Percentiles rank a stretch among this genome's conserved stretches.
Conservation (phyloP, 2,329 filamentous ascomycete species). For the Aspergillus intermedius region DNA sequence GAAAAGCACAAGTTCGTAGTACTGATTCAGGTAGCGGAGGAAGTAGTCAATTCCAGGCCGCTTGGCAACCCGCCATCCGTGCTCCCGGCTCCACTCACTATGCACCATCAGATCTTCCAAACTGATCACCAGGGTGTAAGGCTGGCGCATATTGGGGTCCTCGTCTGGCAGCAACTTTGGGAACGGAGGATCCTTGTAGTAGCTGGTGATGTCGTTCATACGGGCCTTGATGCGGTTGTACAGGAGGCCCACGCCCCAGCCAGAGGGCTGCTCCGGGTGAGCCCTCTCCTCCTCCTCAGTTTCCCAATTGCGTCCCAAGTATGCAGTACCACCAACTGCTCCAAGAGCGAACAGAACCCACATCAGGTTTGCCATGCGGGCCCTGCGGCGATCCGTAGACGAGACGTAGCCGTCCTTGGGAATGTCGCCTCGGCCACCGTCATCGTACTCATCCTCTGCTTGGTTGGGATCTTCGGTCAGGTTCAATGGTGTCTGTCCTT, state of each 20-base stretch:
- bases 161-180: conserved; percentile 73
- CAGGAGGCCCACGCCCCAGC: conserved; percentile 69
- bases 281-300: conserved; percentile 61
- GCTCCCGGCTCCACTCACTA: conserved; percentile 87
- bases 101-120: conserved; percentile 91
- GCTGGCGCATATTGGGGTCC: conserved; percentile 71
- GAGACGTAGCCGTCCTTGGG: conserved; percentile 81
- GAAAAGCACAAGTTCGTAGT: conserved; percentile 96
- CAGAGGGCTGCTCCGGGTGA: conserved; percentile 68
- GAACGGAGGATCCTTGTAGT: conserved; percentile 95
- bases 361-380: conserved; percentile 67
- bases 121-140: conserved; percentile 87
- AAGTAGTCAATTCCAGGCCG: conserved; percentile 96
- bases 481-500: conserved; percentile 38
- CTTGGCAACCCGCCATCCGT: conserved; percentile 94
- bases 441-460: conserved; percentile 38
- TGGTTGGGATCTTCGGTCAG: conserved; percentile 47
- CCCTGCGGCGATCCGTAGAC: conserved; percentile 76
- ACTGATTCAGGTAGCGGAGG: conserved; percentile 89
- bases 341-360: conserved; percentile 57
- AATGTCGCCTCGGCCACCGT: conserved; percentile 52
- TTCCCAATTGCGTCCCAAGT: conserved; percentile 84
- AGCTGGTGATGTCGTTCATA: conserved; percentile 67
- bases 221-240: conserved; percentile 75
- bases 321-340: conserved; percentile 56